These are phyloP conservation scores for Asclepias syriaca DNA, from an alignment of 257 asterid genomes.

Conservation along the genomic window DNA sequence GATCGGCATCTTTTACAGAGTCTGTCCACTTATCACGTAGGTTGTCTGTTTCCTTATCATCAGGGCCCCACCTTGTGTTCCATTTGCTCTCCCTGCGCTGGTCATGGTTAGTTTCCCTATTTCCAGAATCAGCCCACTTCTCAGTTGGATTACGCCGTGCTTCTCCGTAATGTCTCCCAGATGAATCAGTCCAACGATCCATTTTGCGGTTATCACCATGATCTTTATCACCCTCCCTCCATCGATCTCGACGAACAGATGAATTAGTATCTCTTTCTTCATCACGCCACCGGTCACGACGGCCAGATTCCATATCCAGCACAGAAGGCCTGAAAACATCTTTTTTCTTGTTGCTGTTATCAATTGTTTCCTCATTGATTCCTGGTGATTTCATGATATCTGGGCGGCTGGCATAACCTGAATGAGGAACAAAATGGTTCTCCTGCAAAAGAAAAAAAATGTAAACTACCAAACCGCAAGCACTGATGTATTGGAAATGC, in stretches of 20 bases:
- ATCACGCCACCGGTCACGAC: constrained; percentile 91
- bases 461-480: background rate
- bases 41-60: constrained; percentile 50
- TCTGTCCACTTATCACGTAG: constrained; percentile 73
- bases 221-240: constrained; percentile 94
- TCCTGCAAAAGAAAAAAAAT: constrained; percentile 39
- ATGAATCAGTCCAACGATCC: constrained; percentile 69
- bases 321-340: constrained; percentile 96
- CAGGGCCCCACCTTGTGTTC: constrained; percentile 94
- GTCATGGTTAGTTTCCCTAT: constrained; percentile 59
- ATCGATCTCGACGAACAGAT: constrained; percentile 65
- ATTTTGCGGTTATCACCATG: constrained; percentile 49
- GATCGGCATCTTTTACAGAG: constrained; percentile 51
- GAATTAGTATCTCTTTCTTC: constrained; percentile 93
- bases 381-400: constrained; percentile 52
- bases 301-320: constrained; percentile 66
- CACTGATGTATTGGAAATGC: background rate
- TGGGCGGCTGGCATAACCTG: constrained; percentile 37
- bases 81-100: constrained; percentile 93
- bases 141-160: constrained; percentile 65
- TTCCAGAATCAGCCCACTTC: constrained; percentile 72
- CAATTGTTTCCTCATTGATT: constrained; percentile 42
- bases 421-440: constrained; percentile 37
- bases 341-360: constrained; percentile 53
- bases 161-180: constrained; percentile 70